Conservation (phyloP, 257 asterid genomes). For the Buddleja alternifolia region DNA sequence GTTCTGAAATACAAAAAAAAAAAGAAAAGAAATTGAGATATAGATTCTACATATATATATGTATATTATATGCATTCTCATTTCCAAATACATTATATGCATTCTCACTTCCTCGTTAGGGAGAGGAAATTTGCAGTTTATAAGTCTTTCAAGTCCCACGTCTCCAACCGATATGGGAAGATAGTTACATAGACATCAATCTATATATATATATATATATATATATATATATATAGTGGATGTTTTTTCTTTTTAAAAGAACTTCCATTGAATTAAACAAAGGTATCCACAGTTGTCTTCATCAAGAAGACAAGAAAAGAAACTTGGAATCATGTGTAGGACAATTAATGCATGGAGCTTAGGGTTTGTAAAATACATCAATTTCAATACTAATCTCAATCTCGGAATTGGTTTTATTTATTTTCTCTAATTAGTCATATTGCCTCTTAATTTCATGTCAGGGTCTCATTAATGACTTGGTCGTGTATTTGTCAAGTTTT, state of each 20-base stretch:
- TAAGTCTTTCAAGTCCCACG: too few species aligned
- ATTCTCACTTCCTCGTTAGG: too few species aligned
- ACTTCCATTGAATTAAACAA: slow-evolving; percentile 22
- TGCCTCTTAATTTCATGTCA: slow-evolving; percentile 24
- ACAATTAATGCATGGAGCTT: slow-evolving; percentile 46
- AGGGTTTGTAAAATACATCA: slow-evolving; percentile 36
- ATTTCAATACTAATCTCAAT: slow-evolving; percentile 31
- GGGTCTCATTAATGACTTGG: slow-evolving; percentile 38
- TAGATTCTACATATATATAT: too few species aligned
- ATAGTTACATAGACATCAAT: too few species aligned
- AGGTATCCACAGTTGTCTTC: slow-evolving; percentile 26
- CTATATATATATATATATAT: too few species aligned
- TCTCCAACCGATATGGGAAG: too few species aligned
- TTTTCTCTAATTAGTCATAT: not conserved
- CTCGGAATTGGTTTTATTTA: slow-evolving; percentile 34
- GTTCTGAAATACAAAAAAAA: not conserved
- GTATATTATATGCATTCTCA: too few species aligned
- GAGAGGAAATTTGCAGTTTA: too few species aligned
- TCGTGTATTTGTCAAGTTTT: slow-evolving; percentile 28
- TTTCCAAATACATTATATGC: too few species aligned
- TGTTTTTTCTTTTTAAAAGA: too few species aligned
- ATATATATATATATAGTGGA: too few species aligned
- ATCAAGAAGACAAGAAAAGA: slow-evolving; percentile 43
- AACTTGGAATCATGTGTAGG: slow-evolving; percentile 44
- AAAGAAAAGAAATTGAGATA: too few species aligned